Base-by-base conservation (phyloP, 352 stramenopile species). In the Thalassiosira gravida region DNA sequence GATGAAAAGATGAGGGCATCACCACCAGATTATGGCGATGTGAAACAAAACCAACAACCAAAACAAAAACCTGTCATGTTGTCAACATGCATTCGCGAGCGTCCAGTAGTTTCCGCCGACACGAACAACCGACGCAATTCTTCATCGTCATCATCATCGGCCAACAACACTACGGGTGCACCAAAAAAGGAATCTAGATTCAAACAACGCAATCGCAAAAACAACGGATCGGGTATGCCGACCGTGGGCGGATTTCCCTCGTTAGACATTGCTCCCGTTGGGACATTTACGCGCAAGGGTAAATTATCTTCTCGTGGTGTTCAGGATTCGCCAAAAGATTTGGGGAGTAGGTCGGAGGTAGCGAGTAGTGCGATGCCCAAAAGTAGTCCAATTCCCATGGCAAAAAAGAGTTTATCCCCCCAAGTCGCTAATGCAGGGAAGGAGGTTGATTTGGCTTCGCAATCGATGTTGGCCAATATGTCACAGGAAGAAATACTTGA, bases 401-500 rank as follows among this genome's bases (percentile, higher is more conserved):
- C 16, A 52, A 52, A 16, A 13, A 58, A 61, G 78, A 29, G 59
- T 24, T 55, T 37, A 57, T 11, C 20, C 68, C 25, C 39, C 62
- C 13, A 62, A 59, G n/a, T 18, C 44, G 13, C 27, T 56, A 49
- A 55, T 37, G 32, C 35, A 9, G 55, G 29, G 18, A 78, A 62
- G 27, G 80, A 77, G 56, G 30, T 75, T 22, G 70, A 42, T 27
- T 58, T 14, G n/a, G 42, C 52, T 27, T 59, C 76, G 20, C 50
- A 85, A 46, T 74, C 75, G 20, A 91, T 90, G 74, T 25, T 93
- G 11, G 52, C 73, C 30, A 76, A 80, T 52, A 91, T 91, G 83
- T 89, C 85, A 22, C 22, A 57, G 2, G 73, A 86, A 25, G 85
- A 92, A 80, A 91, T 93, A 65, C 59, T 69, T 55, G 53, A 89